These are phyloP conservation scores for Tetraselmis striata DNA, from an alignment of 139 green algal species.

Conservation along the genomic window DNA sequence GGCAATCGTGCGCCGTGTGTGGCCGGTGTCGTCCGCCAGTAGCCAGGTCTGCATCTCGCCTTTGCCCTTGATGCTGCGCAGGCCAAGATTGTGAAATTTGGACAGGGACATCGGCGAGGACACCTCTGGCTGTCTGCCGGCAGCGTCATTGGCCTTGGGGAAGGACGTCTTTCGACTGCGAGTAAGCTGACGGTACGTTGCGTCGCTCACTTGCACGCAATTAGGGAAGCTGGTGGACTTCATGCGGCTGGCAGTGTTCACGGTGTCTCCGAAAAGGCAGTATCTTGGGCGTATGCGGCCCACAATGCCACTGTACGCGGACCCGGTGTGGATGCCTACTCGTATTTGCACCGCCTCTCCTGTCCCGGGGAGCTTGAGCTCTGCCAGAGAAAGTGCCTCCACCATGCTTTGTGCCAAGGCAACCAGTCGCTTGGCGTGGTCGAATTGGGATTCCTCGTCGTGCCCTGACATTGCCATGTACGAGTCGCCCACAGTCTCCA, in stretches of 20 bases:
- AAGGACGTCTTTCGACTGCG: too few relatives aligned
- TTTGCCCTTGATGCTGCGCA: too few relatives aligned
- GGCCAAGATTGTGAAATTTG: too few relatives aligned
- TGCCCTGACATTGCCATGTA: conserved; percentile 19
- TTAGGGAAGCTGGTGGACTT: not conserved
- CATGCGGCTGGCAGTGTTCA: conserved; percentile 18
- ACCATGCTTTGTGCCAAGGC: not conserved
- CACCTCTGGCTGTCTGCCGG: too few relatives aligned
- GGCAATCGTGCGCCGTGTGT: too few relatives aligned
- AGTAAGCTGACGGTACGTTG: too few relatives aligned
- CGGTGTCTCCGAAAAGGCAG: conserved; percentile 25
- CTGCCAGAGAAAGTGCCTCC: not conserved
- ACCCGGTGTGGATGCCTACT: not conserved
- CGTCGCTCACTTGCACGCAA: not conserved
- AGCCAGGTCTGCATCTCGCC: too few relatives aligned
- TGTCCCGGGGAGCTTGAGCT: not conserved
- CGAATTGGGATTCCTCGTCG: not conserved
- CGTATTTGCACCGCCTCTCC: not conserved
- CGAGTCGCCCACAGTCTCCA: conserved; percentile 26
- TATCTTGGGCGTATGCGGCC: conserved; percentile 1
- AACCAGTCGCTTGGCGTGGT: conserved; percentile 7
- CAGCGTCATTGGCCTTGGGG: too few relatives aligned
- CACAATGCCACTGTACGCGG: not conserved
- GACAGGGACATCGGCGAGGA: too few relatives aligned
- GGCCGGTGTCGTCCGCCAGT: too few relatives aligned